A percentile compares a stretch with the other conserved stretches of the same genome.
These are phyloP conservation scores for Prunus salicina DNA, from an alignment of 306 rosid genomes.

Conservation along the genomic window DNA sequence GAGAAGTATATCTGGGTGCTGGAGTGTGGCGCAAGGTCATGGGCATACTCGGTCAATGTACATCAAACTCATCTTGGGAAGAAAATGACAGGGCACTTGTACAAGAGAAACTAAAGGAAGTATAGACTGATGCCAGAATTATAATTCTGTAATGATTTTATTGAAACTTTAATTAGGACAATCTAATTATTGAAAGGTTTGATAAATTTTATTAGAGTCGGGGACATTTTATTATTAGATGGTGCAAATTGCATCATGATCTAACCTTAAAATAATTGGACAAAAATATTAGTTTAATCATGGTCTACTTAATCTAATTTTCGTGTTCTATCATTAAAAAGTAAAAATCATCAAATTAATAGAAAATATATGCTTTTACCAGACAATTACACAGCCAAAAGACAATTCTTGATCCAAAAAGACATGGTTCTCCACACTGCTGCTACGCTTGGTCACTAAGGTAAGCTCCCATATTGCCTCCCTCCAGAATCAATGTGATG, in stretches of 20 bases:
- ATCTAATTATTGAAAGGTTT: no score
- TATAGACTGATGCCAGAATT: neutral
- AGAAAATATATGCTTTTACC: neutral
- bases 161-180: no score
- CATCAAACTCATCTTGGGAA: neutral
- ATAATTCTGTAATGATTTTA: neutral
- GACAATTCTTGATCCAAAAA: neutral
- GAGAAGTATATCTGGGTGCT: neutral
- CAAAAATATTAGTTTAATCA: neutral
- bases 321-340: neutral
- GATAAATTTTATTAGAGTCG: no score
- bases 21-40: neutral
- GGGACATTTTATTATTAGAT: no score
- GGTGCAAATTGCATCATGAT: no score
- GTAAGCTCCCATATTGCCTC: neutral
- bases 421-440: neutral
- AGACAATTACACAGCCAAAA: neutral
- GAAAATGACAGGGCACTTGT: neutral
- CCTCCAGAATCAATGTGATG: neutral
- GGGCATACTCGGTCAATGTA: neutral
- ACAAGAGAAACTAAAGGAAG: neutral
- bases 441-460: neutral
- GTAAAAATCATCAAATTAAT: neutral
- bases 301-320: neutral
- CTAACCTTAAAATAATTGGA: neutral